Conservation (phyloP, 2,329 filamentous ascomycete genomes). For the Sporothrix protearum region DNA sequence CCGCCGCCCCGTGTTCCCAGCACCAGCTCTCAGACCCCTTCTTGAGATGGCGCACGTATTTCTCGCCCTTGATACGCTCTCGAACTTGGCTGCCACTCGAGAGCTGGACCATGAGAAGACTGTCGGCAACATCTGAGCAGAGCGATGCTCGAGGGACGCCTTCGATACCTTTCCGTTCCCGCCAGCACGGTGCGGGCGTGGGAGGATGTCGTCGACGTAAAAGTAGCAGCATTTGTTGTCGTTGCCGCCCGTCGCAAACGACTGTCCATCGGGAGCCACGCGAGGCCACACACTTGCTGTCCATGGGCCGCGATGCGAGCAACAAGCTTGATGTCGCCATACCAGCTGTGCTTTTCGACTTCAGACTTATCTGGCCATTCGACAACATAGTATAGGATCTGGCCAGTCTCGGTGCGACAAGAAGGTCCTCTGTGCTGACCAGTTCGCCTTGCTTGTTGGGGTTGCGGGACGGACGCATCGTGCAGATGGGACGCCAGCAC, state of each 20-base stretch:
- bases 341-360: slow-evolving; percentile 64
- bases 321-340: slow-evolving; percentile 72
- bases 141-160: neutral
- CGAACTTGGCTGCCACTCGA: slow-evolving; percentile 18
- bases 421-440: slow-evolving; percentile 73
- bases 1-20: slow-evolving; percentile 78
- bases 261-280: slow-evolving; percentile 72
- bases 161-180: neutral
- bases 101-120: slow-evolving; percentile 12
- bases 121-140: neutral
- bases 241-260: slow-evolving; percentile 86
- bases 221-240: slow-evolving; percentile 88
- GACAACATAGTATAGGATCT: slow-evolving; percentile 81
- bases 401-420: slow-evolving; percentile 78
- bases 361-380: slow-evolving; percentile 74
- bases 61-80: slow-evolving; percentile 11
- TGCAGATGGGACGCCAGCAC: slow-evolving; percentile 68
- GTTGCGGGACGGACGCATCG: slow-evolving; percentile 50
- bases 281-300: slow-evolving; percentile 90
- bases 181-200: neutral
- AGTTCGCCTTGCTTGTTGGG: slow-evolving; percentile 45
- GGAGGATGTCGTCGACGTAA: slow-evolving; percentile 59
- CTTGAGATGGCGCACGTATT: slow-evolving; percentile 38
- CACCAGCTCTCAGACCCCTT: slow-evolving; percentile 62
- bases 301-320: slow-evolving; percentile 73